Evolutionary conservation across 2,329 filamentous ascomycete species (phyloP).

Genomic region (Neobulgaria alba): DNA sequence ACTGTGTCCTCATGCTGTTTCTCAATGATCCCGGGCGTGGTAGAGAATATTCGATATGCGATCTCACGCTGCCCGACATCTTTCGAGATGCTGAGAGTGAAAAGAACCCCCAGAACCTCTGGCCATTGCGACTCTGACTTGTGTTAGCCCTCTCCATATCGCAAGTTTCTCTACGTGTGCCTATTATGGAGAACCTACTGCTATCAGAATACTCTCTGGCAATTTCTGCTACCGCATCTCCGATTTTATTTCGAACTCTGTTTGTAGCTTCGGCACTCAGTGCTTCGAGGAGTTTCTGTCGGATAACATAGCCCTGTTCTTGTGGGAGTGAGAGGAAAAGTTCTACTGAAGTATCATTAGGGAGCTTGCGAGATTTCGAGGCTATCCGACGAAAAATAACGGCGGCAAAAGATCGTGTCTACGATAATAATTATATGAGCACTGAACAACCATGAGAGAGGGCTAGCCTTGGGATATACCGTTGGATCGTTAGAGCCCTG

Average conservation of each 20-base stretch:
- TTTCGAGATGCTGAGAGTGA: constrained; percentile 80
- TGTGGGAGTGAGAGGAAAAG: constrained; percentile 73
- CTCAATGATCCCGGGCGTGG: constrained; percentile 91
- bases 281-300: constrained; percentile 73
- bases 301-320: constrained; percentile 69
- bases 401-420: constrained; percentile 86
- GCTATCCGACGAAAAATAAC: constrained; percentile 93
- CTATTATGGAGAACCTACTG: constrained; percentile 47
- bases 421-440: no score
- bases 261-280: constrained; percentile 65
- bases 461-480: constrained; percentile 16
- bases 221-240: constrained; percentile 93
- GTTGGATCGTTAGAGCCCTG: constrained; percentile 51
- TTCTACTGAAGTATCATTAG: constrained; percentile 64
- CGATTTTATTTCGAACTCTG: constrained; percentile 85
- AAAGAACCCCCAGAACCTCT: constrained; percentile 77
- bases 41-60: constrained; percentile 90
- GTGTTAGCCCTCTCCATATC: constrained; percentile 16
- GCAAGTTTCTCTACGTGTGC: background rate
- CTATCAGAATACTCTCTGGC: constrained; percentile 92
- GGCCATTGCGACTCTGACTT: constrained; percentile 72
- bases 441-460: constrained; percentile 6
- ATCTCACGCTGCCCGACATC: constrained; percentile 82
- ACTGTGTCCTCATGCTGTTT: constrained; percentile 92
- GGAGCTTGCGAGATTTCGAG: constrained; percentile 75